These are phyloP conservation scores for Cladosporium austrohemisphaericum DNA, from an alignment of 2,329 filamentous ascomycete species.

Conservation along the genomic window DNA sequence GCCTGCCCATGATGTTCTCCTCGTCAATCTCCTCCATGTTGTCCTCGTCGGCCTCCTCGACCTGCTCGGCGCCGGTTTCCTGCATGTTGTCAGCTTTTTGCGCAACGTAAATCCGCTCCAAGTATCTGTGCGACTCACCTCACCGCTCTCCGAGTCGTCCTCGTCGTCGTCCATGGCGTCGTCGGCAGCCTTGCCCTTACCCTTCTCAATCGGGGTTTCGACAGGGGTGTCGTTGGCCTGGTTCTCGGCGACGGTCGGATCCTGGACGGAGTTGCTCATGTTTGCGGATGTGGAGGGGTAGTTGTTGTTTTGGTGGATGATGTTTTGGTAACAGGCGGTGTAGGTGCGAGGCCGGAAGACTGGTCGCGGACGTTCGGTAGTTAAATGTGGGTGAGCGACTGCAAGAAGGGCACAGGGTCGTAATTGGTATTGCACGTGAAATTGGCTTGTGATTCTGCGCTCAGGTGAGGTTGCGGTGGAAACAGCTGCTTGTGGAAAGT, in stretches of 20 bases:
- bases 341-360: background rate
- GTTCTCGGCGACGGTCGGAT: constrained; percentile 22
- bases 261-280: constrained; percentile 28
- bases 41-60: constrained; percentile 70
- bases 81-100: constrained; percentile 16
- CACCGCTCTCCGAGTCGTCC: constrained; percentile 47
- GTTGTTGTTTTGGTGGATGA: background rate
- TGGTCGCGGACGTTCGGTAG: too few species aligned
- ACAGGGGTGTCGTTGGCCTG: constrained; percentile 25
- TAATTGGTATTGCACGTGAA: background rate
- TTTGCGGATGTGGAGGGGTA: constrained; percentile 15
- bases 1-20: constrained; percentile 77
- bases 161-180: constrained; percentile 60
- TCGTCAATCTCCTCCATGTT: constrained; percentile 88
- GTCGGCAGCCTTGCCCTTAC: constrained; percentile 77
- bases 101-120: constrained; percentile 5
- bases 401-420: too few species aligned
- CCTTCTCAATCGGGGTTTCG: constrained; percentile 57
- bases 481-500: constrained; percentile 9
- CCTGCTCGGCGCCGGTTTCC: constrained; percentile 33
- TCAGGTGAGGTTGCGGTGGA: constrained; percentile 12
- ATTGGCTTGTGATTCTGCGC: constrained; percentile 10
- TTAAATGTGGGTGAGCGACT: too few species aligned
- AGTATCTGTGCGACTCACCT: constrained; percentile 23
- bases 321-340: constrained; percentile 12